Conservation (phyloP, 2,329 filamentous ascomycete species). For the Dothideomycetes sp. region DNA sequence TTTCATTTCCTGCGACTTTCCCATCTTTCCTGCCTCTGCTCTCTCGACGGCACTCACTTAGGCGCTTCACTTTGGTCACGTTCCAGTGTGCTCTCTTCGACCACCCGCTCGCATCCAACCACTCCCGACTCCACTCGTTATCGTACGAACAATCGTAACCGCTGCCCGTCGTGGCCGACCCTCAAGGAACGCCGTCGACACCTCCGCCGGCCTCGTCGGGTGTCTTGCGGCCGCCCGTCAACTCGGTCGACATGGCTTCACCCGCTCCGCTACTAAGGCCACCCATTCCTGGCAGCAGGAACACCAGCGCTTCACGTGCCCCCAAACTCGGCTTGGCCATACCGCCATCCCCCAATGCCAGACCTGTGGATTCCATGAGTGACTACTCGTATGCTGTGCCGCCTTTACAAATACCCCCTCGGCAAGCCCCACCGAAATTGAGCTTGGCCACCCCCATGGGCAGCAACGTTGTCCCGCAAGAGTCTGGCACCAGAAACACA, state of each 20-base stretch:
- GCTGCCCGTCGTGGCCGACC: constrained; percentile 27
- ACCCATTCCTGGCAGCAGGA: constrained; percentile 62
- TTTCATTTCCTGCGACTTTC: too few relatives aligned
- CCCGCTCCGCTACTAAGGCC: constrained; percentile 74
- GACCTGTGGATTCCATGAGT: constrained; percentile 50
- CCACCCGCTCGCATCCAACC: too few relatives aligned
- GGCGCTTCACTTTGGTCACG: too few relatives aligned
- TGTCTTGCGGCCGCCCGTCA: constrained; percentile 5
- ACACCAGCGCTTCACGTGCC: constrained; percentile 52
- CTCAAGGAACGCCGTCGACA: constrained; percentile 17
- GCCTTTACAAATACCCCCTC: constrained; percentile 31
- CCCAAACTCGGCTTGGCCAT: constrained; percentile 84
- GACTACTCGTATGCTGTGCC: constrained; percentile 25
- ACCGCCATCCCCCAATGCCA: constrained; percentile 73
- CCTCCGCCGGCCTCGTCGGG: constrained; percentile 14
- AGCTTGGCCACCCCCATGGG: constrained; percentile 85
- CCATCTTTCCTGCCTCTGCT: too few relatives aligned
- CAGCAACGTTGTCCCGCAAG: constrained; percentile 62
- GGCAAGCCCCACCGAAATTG: constrained; percentile 66
- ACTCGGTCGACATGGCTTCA: constrained; percentile 53
- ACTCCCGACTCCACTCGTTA: too few relatives aligned
- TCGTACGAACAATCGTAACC: too few relatives aligned
- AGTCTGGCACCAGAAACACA: constrained; percentile 41
- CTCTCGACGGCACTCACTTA: too few relatives aligned
- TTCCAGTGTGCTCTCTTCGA: too few relatives aligned